These are phyloP conservation scores for Pneumocystis wakefieldiae DNA, from an alignment of 1,139 yeast genomes.

Conservation along the genomic window DNA sequence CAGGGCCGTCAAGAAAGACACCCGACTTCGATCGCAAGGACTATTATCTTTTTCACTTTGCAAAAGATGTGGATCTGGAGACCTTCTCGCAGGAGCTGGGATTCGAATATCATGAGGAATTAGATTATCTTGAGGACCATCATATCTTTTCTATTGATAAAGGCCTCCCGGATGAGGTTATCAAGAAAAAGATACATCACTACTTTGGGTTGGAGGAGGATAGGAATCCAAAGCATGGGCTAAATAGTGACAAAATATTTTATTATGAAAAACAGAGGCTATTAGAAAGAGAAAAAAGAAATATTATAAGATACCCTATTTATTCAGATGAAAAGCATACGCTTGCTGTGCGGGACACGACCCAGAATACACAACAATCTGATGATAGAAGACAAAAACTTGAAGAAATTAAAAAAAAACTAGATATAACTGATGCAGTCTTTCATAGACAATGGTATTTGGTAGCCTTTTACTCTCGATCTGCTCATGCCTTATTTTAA, in stretches of 20 bases:
- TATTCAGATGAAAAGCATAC: too few species aligned
- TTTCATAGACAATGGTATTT: constrained; percentile 85
- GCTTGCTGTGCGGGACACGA: too few species aligned
- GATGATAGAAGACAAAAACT: constrained; percentile 10
- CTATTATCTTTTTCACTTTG: constrained; percentile 7
- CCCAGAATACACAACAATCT: too few species aligned
- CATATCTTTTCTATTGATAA: constrained; percentile 22
- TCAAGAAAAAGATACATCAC: constrained; percentile 4
- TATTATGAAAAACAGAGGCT: constrained; percentile 14
- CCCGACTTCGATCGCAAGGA: background rate
- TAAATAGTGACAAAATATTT: constrained; percentile 10
- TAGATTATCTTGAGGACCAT: constrained; percentile 22
- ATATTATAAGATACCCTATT: constrained; percentile 6
- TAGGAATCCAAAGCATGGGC: constrained; percentile 1
- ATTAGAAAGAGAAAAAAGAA: constrained; percentile 7
- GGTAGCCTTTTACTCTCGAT: background rate
- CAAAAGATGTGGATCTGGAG: background rate
- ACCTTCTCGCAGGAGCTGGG: constrained; percentile 12
- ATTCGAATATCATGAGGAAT: constrained; percentile 23
- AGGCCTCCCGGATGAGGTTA: constrained; percentile 4
- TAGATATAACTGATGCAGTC: constrained; percentile 63
- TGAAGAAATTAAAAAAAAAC: constrained; percentile 27
- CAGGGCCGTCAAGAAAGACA: too few species aligned
- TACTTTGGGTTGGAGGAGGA: background rate
- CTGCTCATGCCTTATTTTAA: background rate